Conservation (phyloP, 192 early-diverging fungal genomes). For the Coemansia sp. region DNA sequence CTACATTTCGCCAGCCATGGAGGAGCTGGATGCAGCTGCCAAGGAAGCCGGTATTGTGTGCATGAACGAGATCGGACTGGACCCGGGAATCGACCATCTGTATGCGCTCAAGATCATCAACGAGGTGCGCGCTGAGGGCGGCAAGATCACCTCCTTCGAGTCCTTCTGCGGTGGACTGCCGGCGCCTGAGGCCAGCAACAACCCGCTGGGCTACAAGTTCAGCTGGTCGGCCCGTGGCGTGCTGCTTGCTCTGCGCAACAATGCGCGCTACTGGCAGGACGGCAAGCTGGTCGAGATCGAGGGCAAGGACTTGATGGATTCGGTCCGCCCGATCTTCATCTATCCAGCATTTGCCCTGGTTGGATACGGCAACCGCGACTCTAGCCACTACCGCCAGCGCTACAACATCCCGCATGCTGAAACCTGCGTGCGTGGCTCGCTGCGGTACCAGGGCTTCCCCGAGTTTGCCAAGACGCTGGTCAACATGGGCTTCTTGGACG, state of each 20-base stretch:
- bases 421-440: constrained; percentile 90
- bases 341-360: constrained; percentile 96
- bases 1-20: constrained; percentile 95
- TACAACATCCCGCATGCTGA: constrained; percentile 94
- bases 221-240: constrained; percentile 98
- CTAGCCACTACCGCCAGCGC: constrained; percentile 86
- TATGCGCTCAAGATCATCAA: constrained; percentile 88
- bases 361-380: constrained; percentile 98
- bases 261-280: constrained; percentile 84
- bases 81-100: constrained; percentile 98
- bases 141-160: constrained; percentile 85
- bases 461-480: constrained; percentile 94
- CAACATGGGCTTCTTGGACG: constrained; percentile 87
- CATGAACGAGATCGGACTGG: constrained; percentile 98
- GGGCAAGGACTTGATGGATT: constrained; percentile 85
- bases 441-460: constrained; percentile 97
- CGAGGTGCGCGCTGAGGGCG: constrained; percentile 75
- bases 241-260: constrained; percentile 93
- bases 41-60: constrained; percentile 83
- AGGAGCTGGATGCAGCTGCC: constrained; percentile 79
- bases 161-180: constrained; percentile 99
- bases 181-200: constrained; percentile 94
- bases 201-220: constrained; percentile 99
- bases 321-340: constrained; percentile 85
- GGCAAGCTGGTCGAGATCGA: constrained; percentile 85